Conservation (phyloP, 2,329 filamentous ascomycete species). For the Ophiosphaerella korrae region DNA sequence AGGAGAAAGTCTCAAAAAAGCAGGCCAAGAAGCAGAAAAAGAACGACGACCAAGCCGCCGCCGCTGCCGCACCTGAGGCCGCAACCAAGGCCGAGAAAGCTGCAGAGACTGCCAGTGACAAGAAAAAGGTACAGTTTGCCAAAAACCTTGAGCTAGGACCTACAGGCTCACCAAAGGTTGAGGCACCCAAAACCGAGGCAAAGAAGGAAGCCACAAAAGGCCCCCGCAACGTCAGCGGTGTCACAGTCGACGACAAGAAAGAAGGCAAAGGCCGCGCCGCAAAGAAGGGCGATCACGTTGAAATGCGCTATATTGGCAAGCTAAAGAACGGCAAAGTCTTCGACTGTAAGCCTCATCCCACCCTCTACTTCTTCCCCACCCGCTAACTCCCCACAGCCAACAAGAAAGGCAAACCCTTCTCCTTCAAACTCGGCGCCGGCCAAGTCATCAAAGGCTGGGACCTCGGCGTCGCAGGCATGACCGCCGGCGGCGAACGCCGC, state of each 20-base stretch:
- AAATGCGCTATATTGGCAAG: slow-evolving; percentile 98
- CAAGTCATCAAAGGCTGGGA: slow-evolving; percentile 99
- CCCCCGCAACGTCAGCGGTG: slow-evolving; percentile 80
- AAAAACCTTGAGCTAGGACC: slow-evolving; percentile 98
- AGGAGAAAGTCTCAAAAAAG: slow-evolving; percentile 88
- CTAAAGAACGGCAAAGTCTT: slow-evolving; percentile 91
- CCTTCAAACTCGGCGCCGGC: slow-evolving; percentile 90
- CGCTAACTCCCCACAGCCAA: slow-evolving; percentile 68
- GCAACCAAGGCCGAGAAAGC: slow-evolving; percentile 59
- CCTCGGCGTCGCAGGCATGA: slow-evolving; percentile 89
- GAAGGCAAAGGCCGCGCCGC: slow-evolving; percentile 79
- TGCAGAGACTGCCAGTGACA: slow-evolving; percentile 56
- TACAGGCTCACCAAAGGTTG: slow-evolving; percentile 61
- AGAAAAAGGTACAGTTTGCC: slow-evolving; percentile 98
- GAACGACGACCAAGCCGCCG: slow-evolving; percentile 91
- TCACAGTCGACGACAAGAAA: slow-evolving; percentile 96
- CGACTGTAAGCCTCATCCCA: slow-evolving; percentile 68
- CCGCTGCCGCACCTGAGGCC: slow-evolving; percentile 59
- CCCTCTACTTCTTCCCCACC: not conserved
- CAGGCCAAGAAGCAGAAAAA: slow-evolving; percentile 98
- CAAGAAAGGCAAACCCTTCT: slow-evolving; percentile 98
- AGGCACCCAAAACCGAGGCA: slow-evolving; percentile 49
- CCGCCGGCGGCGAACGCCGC: slow-evolving; percentile 89
- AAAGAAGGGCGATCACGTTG: slow-evolving; percentile 88
- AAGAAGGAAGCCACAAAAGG: slow-evolving; percentile 61